phyloP scores from a whole-genome alignment of 352 stramenopile genomes.

The Phytophthora constricta region DNA sequence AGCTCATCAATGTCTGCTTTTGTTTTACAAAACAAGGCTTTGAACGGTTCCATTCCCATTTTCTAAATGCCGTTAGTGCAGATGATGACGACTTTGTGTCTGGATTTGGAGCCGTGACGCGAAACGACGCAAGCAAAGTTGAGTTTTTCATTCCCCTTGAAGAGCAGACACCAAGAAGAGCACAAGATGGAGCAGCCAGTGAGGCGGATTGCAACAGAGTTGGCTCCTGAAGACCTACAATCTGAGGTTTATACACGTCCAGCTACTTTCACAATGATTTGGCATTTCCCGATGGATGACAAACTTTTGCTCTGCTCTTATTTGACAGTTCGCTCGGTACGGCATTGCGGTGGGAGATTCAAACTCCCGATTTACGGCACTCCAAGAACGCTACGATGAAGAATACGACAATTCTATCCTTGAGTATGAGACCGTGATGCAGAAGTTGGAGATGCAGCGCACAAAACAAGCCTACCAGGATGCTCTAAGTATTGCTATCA shows the following conservation, averaged over 20 bases:
- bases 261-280: not conserved
- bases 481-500: constrained; percentile 44
- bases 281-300: too few species aligned
- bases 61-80: too few species aligned
- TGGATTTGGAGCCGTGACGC: not conserved
- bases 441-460: constrained; percentile 51
- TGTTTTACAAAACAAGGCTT: too few species aligned
- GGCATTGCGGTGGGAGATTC: constrained; percentile 54
- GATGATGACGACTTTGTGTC: too few species aligned
- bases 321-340: constrained; percentile 57
- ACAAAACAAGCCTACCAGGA: constrained; percentile 54
- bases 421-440: constrained; percentile 50
- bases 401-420: constrained; percentile 49
- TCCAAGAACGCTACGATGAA: constrained; percentile 71
- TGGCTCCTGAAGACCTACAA: constrained; percentile 64
- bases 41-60: too few species aligned
- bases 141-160: too few species aligned
- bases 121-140: not conserved
- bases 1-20: too few species aligned
- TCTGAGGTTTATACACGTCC: constrained; percentile 45
- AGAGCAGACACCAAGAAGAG: not conserved
- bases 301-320: not conserved
- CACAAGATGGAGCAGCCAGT: constrained; percentile 37
- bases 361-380: constrained; percentile 42
- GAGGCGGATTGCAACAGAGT: constrained; percentile 49